phyloP scores from a whole-genome alignment of 306 rosid species.

The Castanea crenata region DNA sequence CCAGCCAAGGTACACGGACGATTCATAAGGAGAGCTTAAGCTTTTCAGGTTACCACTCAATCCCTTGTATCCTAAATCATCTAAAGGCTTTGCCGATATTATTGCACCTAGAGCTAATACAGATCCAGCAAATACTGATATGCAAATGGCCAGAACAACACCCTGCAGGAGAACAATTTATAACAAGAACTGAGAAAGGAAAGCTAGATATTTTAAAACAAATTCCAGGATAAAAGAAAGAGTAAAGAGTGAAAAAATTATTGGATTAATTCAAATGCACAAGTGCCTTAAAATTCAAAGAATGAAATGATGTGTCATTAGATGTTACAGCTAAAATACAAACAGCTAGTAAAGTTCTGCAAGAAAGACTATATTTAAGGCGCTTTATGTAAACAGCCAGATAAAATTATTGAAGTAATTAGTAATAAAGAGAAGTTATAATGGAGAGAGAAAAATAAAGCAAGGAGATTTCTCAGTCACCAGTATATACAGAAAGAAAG shows the following conservation, averaged over 20 bases:
- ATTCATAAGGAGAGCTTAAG: conserved; percentile 78
- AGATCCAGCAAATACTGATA: conserved; percentile 71
- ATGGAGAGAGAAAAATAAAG: background rate
- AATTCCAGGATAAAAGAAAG: conserved; percentile 5
- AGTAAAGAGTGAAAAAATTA: background rate
- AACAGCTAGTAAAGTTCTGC: background rate
- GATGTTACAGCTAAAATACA: background rate
- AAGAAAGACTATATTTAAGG: background rate
- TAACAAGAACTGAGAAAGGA: conserved; percentile 22
- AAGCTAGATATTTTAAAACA: conserved; percentile 4
- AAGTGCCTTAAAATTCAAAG: background rate
- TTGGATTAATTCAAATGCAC: background rate
- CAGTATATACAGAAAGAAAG: background rate
- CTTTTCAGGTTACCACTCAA: conserved; percentile 72
- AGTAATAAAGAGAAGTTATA: background rate
- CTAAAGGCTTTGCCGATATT: conserved; percentile 92
- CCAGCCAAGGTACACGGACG: conserved; percentile 93
- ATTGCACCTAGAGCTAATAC: conserved; percentile 84
- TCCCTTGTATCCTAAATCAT: conserved; percentile 83
- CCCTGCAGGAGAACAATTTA: conserved; percentile 54
- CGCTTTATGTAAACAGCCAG: background rate
- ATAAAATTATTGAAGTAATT: background rate
- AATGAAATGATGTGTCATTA: background rate
- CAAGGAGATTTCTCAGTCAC: background rate
- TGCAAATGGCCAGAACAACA: conserved; percentile 62